These are phyloP conservation scores for Porcisia hertigi DNA, from an alignment of 208 protist genomes.

Conservation along the genomic window DNA sequence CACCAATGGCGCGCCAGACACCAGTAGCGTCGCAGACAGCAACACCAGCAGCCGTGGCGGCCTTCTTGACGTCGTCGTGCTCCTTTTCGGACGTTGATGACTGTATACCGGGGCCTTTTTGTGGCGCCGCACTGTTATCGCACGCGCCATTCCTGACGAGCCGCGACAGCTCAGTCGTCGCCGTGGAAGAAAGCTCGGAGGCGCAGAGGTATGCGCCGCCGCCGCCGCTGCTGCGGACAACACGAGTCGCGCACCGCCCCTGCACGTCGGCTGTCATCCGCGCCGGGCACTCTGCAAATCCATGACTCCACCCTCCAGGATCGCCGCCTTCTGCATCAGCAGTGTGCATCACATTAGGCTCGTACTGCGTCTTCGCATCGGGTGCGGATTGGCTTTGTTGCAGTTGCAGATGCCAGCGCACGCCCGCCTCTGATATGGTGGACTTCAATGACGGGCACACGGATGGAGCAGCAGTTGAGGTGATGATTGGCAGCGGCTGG, in stretches of 20 bases:
- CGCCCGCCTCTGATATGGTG: not conserved
- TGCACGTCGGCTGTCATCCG: not conserved
- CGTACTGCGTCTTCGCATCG: not conserved
- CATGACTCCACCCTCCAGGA: not conserved
- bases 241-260: not conserved
- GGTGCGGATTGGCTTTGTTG: not conserved
- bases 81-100: not conserved
- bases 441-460: conserved; percentile 10
- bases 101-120: not conserved
- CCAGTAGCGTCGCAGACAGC: not conserved
- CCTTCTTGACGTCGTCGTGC: not conserved
- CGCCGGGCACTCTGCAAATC: not conserved
- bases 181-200: conserved; percentile 3
- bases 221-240: not conserved
- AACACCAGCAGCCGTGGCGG: not conserved
- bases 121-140: not conserved
- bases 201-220: conserved; percentile 12
- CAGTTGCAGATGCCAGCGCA: not conserved
- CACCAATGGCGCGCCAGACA: not conserved
- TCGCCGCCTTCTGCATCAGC: not conserved
- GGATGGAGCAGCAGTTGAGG: not conserved
- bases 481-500: not conserved
- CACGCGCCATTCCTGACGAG: not conserved
- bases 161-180: not conserved
- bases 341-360: not conserved